Percentiles rank a stretch among this genome's conserved stretches.
Conservation (phyloP, 768 basidiomycete genomes). For the Clitopilus passeckerianus region DNA sequence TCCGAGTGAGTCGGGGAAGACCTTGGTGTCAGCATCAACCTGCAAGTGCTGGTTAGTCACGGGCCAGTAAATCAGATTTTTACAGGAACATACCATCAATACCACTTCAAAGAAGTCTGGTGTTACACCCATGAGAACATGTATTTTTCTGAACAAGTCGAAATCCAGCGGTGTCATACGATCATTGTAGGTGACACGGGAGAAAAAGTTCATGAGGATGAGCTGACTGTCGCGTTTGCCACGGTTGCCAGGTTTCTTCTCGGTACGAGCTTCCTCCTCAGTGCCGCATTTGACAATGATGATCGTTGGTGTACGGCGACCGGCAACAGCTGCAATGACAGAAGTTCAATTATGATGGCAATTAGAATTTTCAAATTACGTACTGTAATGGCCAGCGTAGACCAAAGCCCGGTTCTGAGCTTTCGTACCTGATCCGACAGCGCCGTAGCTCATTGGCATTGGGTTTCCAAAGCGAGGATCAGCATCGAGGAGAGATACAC, state of each 20-base stretch:
- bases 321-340: slow-evolving; percentile 54
- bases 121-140: slow-evolving; percentile 96
- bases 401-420: slow-evolving; percentile 94
- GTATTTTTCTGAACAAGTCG: slow-evolving; percentile 95
- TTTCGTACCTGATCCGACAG: slow-evolving; percentile 89
- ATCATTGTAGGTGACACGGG: slow-evolving; percentile 98
- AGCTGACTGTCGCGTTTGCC: slow-evolving; percentile 99
- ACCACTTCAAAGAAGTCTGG: slow-evolving; percentile 98
- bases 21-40: slow-evolving; percentile 99
- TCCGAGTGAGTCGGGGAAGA: slow-evolving; percentile 84
- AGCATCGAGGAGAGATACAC: slow-evolving; percentile 85
- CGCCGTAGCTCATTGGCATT: slow-evolving; percentile 86
- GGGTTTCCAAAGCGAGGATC: slow-evolving; percentile 97
- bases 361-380: slow-evolving; percentile 24
- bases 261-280: slow-evolving; percentile 72
- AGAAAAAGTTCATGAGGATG: slow-evolving; percentile 99
- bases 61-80: neutral
- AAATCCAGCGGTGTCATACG: slow-evolving; percentile 97
- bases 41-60: slow-evolving; percentile 24
- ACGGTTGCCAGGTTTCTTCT: slow-evolving; percentile 95
- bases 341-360: slow-evolving; percentile 1
- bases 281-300: slow-evolving; percentile 96
- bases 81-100: slow-evolving; percentile 74
- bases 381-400: slow-evolving; percentile 99
- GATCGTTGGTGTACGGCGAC: slow-evolving; percentile 89